Evolutionary conservation across 1,284 basidiomycete species (phyloP), one percentile per base, ranked within the genome.

Genomic region (Wallemia ichthyophaga): DNA sequence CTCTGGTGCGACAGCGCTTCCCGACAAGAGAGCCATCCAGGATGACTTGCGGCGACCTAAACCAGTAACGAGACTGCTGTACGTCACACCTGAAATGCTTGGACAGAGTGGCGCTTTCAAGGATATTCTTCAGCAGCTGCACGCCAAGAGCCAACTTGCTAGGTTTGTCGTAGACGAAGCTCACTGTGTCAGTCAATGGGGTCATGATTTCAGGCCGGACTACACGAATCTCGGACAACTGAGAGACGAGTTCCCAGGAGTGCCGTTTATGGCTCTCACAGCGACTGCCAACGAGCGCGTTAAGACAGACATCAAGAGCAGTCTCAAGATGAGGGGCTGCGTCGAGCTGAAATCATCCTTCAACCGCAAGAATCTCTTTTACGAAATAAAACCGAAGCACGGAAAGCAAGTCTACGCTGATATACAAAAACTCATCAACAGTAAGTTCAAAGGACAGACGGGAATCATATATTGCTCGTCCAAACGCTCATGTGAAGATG

Each of bases 111-210:
- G 71, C 0, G 66, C 67, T n/a, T 76, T 85, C 61, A 75, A 73
- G 64, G 69, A 67, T 7, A 75, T 82, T 23, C 69, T 95, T 23
- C 64, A 69, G 17, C 69, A 71, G 28, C 72, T 96, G 1, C 74
- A 85, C 64, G 64, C 69, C 1, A 67, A 72, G 15, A 71, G 75
- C 1, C 71, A 76, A 61, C 69, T 98, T 27, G 88, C 87, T 2
- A 76, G 92, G 25, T 94, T 98, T 67, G 88, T 95, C 0, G 77
- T 96, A 59, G 94, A 98, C 67, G 92, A 98, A 67, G 92, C 89
- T 1, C 94, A 98, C 68, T 89, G 88, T 68, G 85, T 96, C 32
- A 73, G 72, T 61, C 72, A 68, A 58, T 73, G 72, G 72, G 72
- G 72, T 11, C 71, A 73, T 62, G 71, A 72, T 63, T 66, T 70